These are phyloP conservation scores for Candida tetrigidarum DNA, from an alignment of 1,139 yeast genomes.

Conservation along the genomic window DNA sequence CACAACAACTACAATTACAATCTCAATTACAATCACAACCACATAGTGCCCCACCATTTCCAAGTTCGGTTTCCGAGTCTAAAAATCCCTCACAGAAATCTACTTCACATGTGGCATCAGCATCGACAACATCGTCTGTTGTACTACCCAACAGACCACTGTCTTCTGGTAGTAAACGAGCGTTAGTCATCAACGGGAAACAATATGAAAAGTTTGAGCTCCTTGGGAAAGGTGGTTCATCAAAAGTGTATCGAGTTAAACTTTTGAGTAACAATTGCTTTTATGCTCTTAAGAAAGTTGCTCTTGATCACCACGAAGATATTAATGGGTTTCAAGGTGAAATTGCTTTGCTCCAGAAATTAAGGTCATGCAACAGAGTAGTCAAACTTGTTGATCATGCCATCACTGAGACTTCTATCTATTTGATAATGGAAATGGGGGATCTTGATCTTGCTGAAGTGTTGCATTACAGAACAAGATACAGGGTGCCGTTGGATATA, in stretches of 20 bases:
- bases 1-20: no score
- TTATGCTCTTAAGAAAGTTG: constrained; percentile 84
- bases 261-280: constrained; percentile 52
- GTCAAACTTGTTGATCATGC: constrained; percentile 80
- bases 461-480: constrained; percentile 56
- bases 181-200: constrained; percentile 54
- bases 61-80: constrained; percentile 3
- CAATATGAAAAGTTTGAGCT: constrained; percentile 77
- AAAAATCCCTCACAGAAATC: constrained; percentile 7
- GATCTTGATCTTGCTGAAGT: constrained; percentile 90
- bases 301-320: constrained; percentile 80
- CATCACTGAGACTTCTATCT: constrained; percentile 63
- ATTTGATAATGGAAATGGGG: constrained; percentile 93
- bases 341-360: constrained; percentile 68
- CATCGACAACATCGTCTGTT: constrained; percentile 6
- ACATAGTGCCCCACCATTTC: no score
- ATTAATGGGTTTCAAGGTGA: constrained; percentile 87
- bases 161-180: constrained; percentile 25
- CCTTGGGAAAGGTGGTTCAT: constrained; percentile 91
- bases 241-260: constrained; percentile 86
- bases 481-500: constrained; percentile 59
- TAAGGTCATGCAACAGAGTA: constrained; percentile 70
- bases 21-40: no score
- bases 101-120: constrained; percentile 8
- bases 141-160: constrained; percentile 16